These are phyloP conservation scores for Tuber microsphaerosporum DNA, from an alignment of 495 filamentous ascomycete genomes.

Conservation along the genomic window DNA sequence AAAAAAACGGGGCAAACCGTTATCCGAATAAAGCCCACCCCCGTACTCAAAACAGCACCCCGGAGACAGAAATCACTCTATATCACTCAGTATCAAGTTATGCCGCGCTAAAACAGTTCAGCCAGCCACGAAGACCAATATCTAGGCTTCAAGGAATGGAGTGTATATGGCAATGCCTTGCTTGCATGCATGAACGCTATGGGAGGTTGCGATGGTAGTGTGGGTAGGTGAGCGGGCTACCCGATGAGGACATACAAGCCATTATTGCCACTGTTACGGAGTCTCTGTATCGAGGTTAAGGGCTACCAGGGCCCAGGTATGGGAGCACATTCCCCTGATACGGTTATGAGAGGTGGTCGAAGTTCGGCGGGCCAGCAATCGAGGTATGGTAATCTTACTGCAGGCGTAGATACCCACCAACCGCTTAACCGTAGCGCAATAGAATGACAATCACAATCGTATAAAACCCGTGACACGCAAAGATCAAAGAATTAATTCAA, in stretches of 20 bases:
- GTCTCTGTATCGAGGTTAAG: neutral
- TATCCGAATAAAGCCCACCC: neutral
- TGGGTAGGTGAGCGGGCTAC: too few species aligned
- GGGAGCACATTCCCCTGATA: neutral
- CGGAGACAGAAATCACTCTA: neutral
- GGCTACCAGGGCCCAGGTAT: neutral
- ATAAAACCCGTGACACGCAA: neutral
- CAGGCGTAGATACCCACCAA: neutral
- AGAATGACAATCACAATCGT: neutral
- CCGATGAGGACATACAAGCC: too few species aligned
- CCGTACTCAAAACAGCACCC: neutral
- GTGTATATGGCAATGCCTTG: neutral
- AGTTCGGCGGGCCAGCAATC: neutral
- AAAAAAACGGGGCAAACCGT: neutral
- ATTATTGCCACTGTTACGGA: neutral
- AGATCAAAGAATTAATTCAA: neutral
- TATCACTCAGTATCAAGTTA: neutral
- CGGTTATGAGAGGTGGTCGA: neutral
- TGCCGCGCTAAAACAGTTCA: neutral
- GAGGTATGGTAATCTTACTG: neutral
- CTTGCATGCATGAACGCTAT: neutral
- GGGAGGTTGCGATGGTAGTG: neutral
- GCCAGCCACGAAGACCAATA: neutral
- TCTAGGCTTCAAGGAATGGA: neutral
- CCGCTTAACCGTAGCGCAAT: neutral